Conservation (phyloP, 2,329 filamentous ascomycete species). For the Diaporthe velutina region DNA sequence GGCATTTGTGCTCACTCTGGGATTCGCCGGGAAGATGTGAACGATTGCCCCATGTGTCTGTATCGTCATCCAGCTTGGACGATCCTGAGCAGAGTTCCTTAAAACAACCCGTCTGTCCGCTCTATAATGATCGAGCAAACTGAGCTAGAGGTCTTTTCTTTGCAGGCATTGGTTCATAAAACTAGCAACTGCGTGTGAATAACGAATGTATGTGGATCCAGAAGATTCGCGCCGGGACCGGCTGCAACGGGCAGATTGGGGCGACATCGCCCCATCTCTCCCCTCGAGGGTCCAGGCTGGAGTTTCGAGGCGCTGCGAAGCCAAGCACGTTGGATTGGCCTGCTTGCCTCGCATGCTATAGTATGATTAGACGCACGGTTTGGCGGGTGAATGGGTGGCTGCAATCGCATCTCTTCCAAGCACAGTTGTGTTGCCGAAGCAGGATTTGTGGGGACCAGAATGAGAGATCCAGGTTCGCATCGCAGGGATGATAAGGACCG, state of each 20-base stretch:
- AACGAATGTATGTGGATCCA: neutral
- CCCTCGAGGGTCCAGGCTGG: neutral
- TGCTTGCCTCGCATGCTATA: neutral
- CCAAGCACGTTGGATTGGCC: neutral
- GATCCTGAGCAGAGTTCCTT: too few relatives aligned
- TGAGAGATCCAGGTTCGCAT: neutral
- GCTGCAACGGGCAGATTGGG: neutral
- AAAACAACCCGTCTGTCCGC: neutral
- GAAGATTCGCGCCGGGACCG: neutral
- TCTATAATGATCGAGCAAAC: neutral
- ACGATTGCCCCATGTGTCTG: too few relatives aligned
- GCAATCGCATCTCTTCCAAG: neutral
- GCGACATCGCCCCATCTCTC: neutral
- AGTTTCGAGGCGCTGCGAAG: neutral
- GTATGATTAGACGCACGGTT: neutral
- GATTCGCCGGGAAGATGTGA: too few relatives aligned
- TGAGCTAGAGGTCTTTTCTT: neutral
- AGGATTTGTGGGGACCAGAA: neutral
- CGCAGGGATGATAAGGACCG: neutral
- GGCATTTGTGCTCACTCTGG: too few relatives aligned
- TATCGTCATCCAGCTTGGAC: too few relatives aligned
- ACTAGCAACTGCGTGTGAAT: neutral
- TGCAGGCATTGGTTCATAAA: neutral
- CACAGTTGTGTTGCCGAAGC: too few relatives aligned
- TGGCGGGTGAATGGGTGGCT: neutral